Evolutionary conservation across 2,329 filamentous ascomycete species (phyloP), one percentile per base, ranked within the genome.

Genomic region (Pseudopithomyces maydicus): DNA sequence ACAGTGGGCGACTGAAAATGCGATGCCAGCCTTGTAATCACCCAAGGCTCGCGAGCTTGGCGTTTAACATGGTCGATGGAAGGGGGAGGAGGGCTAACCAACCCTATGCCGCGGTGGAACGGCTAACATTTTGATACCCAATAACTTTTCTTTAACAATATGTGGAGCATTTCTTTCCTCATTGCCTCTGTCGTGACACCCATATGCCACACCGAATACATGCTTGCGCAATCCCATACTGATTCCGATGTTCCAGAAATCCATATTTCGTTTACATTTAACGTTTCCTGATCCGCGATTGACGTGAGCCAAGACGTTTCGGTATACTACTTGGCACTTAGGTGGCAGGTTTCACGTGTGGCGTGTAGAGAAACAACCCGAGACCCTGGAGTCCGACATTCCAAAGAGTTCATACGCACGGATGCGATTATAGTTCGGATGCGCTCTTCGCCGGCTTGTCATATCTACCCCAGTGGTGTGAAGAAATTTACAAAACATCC

Each of bases 1-100:
- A 54, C 38, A 69, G 41, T 75, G 71, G 72, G 72, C 72, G 1
- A 59, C 63, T 23, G 64, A 69, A 0, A 69, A 75, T 59, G 72
- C 69, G 6, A 66, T 75, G 63, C 71, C 73, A 14, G 38, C 15
- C 42, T 33, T 42, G 38, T 51, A 51, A 29, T 33, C 1, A 8
- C 32, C 1, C 20, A 1, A 11, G 19, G n/a, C 11, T 47, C 29
- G 14, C 15, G 20, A n/a, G 19, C 29, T 5, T 15, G 29, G 29
- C 3, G 7, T 20, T n/a, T 19, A 15, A 38, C 10, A 39, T 38
- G 20, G 15, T 10, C 19, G 17, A 39, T 33, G 12, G 33, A 26
- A 23, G 12, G 20, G 38, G 12, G 33, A 26, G 17, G 12, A 14
- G 38, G 2, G 12, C n/a, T 32, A 14, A 2, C 17, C 5, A 14